Evolutionary conservation across 2,329 filamentous ascomycete genomes (phyloP), one percentile per base, ranked within the genome.

Genomic region (Scedosporium apiospermum): DNA sequence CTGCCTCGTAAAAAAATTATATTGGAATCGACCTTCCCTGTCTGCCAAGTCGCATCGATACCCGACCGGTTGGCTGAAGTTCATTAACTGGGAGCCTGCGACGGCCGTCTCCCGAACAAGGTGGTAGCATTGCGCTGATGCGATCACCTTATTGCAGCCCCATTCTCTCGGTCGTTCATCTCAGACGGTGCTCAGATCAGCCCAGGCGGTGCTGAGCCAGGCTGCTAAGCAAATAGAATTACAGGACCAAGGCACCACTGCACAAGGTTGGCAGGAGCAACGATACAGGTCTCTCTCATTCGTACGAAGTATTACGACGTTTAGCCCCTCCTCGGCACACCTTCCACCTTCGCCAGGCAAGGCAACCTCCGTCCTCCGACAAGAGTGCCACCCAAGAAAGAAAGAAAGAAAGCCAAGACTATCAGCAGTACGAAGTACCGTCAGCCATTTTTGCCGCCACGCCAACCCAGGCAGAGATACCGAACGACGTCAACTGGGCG

Each of bases 401-500:
- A n/a, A n/a, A 49, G n/a, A n/a, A n/a, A 27, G 23, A 55, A 53
- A 55, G 58, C 21, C 58, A 26, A 46, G 41, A 30, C 34, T 21
- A 46, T 23, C 58, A 60, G 58, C 41, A 60, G 51, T 10, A 38
- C 10, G 58, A 23, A 60, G 51, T 10, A 38, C 10, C 34, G 12
- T 38, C 34, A 38, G 10, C 34, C 34, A 38, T 38, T 60, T 60
- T 46, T 44, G 41, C 57, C 57, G 57, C 57, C 57, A 58, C 10
- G 23, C 30, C 57, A 42, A 46, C 41, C 58, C 44, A 49, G 58
- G 58, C 58, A 49, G 34, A 60, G 58, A 27, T 42, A 30, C 41
- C 41, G 42, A 60, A 46, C 38, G 18, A 60, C 58, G 58, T 60
- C 58, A 60, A 46, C 41, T 60, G 41, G 58, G 58, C 42, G 41